These are phyloP conservation scores for Adenanthera pavonina DNA, from an alignment of 306 rosid species.

Conservation along the genomic window DNA sequence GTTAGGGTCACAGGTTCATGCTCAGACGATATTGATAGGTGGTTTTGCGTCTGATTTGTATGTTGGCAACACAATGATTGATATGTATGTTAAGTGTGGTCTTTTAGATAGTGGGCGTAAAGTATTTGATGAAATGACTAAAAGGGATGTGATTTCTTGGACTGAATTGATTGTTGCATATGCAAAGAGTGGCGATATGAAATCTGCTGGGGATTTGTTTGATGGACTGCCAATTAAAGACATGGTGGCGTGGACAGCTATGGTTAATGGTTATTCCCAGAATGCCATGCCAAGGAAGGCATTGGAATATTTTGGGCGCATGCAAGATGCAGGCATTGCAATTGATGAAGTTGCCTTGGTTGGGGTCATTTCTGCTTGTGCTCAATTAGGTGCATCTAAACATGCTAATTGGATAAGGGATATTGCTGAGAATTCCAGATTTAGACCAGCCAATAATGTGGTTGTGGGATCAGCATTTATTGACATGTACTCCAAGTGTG, in stretches of 20 bases:
- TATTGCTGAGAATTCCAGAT: slow-evolving; percentile 62
- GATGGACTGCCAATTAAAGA: slow-evolving; percentile 65
- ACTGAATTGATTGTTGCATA: slow-evolving; percentile 76
- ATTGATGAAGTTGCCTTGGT: slow-evolving; percentile 67
- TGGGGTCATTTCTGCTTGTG: slow-evolving; percentile 86
- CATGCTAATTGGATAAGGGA: slow-evolving; percentile 66
- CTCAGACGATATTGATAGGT: slow-evolving; percentile 70
- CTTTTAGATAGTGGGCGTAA: slow-evolving; percentile 54
- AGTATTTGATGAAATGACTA: slow-evolving; percentile 82
- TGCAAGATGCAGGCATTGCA: slow-evolving; percentile 53
- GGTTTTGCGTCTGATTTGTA: slow-evolving; percentile 71
- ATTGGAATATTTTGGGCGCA: slow-evolving; percentile 54
- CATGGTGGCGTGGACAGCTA: slow-evolving; percentile 87
- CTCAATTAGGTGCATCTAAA: slow-evolving; percentile 64
- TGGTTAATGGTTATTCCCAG: slow-evolving; percentile 82
- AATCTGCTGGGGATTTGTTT: slow-evolving; percentile 65
- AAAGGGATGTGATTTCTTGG: slow-evolving; percentile 83
- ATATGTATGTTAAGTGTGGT: slow-evolving; percentile 79
- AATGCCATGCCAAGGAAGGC: slow-evolving; percentile 75
- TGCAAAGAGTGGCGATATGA: slow-evolving; percentile 65
- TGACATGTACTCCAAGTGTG: slow-evolving; percentile 87
- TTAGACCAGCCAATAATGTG: slow-evolving; percentile 55
- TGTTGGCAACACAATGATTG: slow-evolving; percentile 70
- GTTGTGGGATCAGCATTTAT: slow-evolving; percentile 86
- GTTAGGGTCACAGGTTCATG: slow-evolving; percentile 73